phyloP scores from a whole-genome alignment of 306 rosid genomes.

The Herpetospermum pedunculosum region DNA sequence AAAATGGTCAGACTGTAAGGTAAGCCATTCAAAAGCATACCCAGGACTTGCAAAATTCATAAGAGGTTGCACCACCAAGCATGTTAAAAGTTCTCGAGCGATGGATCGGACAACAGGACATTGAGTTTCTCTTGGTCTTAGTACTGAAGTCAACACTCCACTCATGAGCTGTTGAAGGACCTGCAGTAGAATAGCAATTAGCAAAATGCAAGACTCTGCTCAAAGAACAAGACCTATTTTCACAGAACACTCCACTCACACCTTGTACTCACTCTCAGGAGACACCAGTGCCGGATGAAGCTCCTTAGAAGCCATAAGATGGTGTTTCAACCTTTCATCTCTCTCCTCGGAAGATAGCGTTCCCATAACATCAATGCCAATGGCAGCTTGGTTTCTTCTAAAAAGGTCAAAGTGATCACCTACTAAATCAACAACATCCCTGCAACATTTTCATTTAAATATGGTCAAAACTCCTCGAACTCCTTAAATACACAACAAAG shows the following conservation, averaged over 20 bases:
- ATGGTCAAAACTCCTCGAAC: conserved; percentile 3
- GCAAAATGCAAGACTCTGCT: conserved; percentile 20
- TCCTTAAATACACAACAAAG: neutral
- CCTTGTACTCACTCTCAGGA: conserved; percentile 99
- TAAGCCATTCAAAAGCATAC: conserved; percentile 42
- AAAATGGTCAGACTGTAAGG: neutral
- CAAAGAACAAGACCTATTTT: conserved; percentile 13
- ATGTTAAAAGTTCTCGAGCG: conserved; percentile 77
- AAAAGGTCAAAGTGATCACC: conserved; percentile 88
- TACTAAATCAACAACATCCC: conserved; percentile 77
- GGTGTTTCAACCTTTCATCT: conserved; percentile 83
- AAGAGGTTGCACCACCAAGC: conserved; percentile 84
- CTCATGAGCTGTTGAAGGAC: conserved; percentile 82
- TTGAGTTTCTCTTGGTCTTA: conserved; percentile 69
- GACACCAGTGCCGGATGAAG: conserved; percentile 93
- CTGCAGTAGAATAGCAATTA: conserved; percentile 33
- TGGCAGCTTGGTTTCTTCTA: conserved; percentile 86
- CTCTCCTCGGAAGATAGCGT: conserved; percentile 89
- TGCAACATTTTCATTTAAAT: conserved; percentile 24
- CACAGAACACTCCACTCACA: conserved; percentile 77
- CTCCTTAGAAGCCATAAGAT: conserved; percentile 77
- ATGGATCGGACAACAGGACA: conserved; percentile 77
- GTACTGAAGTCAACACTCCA: conserved; percentile 72
- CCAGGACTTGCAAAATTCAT: conserved; percentile 88
- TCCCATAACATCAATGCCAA: conserved; percentile 85